Conservation (phyloP, 1,284 basidiomycete genomes). For the Rhodofomes roseus region DNA sequence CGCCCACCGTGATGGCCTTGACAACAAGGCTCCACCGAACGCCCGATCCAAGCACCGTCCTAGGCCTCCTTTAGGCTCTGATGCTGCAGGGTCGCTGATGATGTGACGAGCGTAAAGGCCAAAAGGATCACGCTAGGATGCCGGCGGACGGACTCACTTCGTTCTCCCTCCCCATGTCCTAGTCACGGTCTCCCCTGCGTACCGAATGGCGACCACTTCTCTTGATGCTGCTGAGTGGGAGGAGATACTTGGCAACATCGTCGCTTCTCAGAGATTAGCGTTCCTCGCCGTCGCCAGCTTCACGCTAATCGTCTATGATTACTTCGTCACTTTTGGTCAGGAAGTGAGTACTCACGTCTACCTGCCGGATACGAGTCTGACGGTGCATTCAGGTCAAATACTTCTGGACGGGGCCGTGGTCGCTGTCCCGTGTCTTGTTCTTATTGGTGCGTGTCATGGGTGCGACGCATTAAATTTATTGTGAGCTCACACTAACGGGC, state of each 20-base stretch:
- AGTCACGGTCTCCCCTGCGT: background rate
- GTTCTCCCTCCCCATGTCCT: background rate
- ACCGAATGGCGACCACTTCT: background rate
- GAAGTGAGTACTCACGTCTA: constrained; percentile 18
- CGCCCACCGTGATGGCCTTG: background rate
- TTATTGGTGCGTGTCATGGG: constrained; percentile 17
- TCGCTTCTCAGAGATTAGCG: constrained; percentile 12
- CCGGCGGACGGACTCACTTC: background rate
- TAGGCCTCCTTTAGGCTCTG: background rate
- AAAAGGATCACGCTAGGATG: background rate
- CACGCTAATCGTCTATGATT: constrained; percentile 16
- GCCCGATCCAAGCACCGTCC: background rate
- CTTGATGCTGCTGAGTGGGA: constrained; percentile 6
- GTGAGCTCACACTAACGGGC: background rate
- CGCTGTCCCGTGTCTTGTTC: constrained; percentile 21
- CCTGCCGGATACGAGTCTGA: background rate
- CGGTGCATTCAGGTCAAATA: constrained; percentile 16
- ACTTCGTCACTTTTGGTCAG: constrained; percentile 19
- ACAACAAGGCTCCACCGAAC: background rate
- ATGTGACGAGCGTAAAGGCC: background rate
- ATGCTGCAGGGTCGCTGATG: background rate
- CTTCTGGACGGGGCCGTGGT: constrained; percentile 27
- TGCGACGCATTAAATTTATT: background rate
- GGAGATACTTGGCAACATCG: constrained; percentile 6
- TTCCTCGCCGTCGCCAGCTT: constrained; percentile 16